Base-by-base conservation (phyloP, 306 rosid genomes). In the Prunus mira region DNA sequence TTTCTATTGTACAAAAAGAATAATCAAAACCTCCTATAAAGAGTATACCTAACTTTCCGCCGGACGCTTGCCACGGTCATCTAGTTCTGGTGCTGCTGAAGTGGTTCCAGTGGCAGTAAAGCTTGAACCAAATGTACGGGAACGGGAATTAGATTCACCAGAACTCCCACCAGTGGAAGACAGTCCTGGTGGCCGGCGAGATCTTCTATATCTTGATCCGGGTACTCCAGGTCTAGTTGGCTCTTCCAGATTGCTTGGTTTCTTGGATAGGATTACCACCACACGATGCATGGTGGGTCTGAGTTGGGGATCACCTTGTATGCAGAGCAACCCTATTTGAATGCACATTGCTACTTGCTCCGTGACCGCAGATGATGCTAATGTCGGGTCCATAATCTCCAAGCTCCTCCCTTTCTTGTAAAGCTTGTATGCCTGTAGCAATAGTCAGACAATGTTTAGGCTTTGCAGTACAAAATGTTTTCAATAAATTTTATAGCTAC, bases 231-330 rank as follows among this genome's bases (percentile, higher is more conserved):
- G 99, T 69, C 96, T 82, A 0, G 83, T 84, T 43, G 97, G 96
- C 76, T 95, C 96, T 15, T 91, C 93, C 82, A 95, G 79, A 72
- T 85, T 83, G 15, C 88, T 88, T 0, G 92, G 88, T 71, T 83
- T 95, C 83, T 82, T 88, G 1, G 97, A 92, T 10, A 95, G 86
- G 73, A 82, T 86, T 83, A 92, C 87, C 76, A 90, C 91, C 68
- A 92, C 92, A 0, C 93, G 92, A 24, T 88, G 82, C 99, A 95
- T 95, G 22, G 69, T 81, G 4, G 96, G 99, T 9, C 99, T 95
- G 3, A 84, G 82, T 25, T 63, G 75, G 0, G 97, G 96, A 56
- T 95, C 97, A 0, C 99, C 90, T 79, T 95, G 98, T 60, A 70
- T 61, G 68, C 88, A 82, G 7, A 86, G 80, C 77, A 90, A 57